Conservation (phyloP, 2,329 filamentous ascomycete genomes). For the Hysterium pulicare region DNA sequence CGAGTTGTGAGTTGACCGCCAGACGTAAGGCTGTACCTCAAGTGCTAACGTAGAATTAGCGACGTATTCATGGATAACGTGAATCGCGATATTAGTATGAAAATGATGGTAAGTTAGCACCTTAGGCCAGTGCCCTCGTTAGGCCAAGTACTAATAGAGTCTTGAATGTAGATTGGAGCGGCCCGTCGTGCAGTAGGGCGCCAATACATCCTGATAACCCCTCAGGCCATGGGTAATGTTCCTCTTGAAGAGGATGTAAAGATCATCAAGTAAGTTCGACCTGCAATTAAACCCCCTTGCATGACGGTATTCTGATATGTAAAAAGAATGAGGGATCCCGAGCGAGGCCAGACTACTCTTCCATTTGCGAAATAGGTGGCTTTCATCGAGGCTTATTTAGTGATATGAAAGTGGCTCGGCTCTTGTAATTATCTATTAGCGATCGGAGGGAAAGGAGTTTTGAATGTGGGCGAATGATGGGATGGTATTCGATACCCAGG, state of each 20-base stretch:
- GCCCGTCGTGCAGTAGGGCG: constrained; percentile 83
- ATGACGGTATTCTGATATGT: constrained; percentile 14
- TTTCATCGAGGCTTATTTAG: too few species aligned
- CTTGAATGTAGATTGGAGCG: constrained; percentile 57
- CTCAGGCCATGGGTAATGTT: constrained; percentile 69
- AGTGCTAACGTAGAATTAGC: constrained; percentile 31
- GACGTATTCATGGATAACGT: constrained; percentile 99
- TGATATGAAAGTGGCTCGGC: not conserved
- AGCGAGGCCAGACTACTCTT: constrained; percentile 48
- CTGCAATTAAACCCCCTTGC: not conserved
- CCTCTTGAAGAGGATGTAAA: constrained; percentile 68
- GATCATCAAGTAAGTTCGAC: constrained; percentile 62
- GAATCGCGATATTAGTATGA: constrained; percentile 88
- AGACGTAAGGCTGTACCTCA: constrained; percentile 1
- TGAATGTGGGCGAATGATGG: too few species aligned
- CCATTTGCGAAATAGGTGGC: constrained; percentile 16
- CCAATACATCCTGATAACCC: constrained; percentile 95
- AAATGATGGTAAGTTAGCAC: constrained; percentile 64
- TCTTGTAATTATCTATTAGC: not conserved
- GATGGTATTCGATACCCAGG: too few species aligned
- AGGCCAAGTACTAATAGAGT: constrained; percentile 39
- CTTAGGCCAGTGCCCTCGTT: constrained; percentile 1
- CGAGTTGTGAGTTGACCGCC: constrained; percentile 64
- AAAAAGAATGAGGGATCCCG: constrained; percentile 48
- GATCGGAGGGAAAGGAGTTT: not conserved